Conservation (phyloP, 768 basidiomycete genomes). For the Lyophyllum atratum region DNA sequence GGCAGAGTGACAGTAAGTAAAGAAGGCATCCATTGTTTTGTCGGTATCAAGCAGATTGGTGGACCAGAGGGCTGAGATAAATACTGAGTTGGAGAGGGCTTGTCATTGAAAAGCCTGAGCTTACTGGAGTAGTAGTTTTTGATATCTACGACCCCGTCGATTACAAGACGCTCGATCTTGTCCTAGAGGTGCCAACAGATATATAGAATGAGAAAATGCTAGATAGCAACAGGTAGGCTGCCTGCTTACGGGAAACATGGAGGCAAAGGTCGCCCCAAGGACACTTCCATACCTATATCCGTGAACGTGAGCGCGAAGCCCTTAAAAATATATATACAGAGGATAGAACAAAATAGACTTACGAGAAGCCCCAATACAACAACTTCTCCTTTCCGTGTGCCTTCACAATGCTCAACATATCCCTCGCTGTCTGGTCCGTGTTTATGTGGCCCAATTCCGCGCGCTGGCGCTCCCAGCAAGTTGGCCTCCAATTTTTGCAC, state of each 20-base stretch:
- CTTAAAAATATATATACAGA: not conserved
- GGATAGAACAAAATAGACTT: not conserved
- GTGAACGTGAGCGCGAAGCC: not conserved
- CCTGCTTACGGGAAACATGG: conserved; percentile 26
- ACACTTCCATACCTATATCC: conserved; percentile 26
- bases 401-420: conserved; percentile 37
- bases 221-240: not conserved
- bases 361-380: conserved; percentile 34
- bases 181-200: too few species aligned
- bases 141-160: conserved; percentile 43
- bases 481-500: conserved; percentile 28
- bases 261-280: conserved; percentile 28
- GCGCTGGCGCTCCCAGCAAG: conserved; percentile 33
- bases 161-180: conserved; percentile 37
- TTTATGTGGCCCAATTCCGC: conserved; percentile 31
- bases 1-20: conserved; percentile 35
- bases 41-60: conserved; percentile 39
- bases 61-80: conserved; percentile 31
- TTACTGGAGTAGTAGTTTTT: conserved; percentile 41
- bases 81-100: not conserved
- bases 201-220: not conserved
- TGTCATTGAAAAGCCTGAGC: not conserved
- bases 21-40: conserved; percentile 36
- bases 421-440: conserved; percentile 39
- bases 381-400: conserved; percentile 35